phyloP scores from a whole-genome alignment of 345 rosid genomes.

The Schrenkiella parvula region DNA sequence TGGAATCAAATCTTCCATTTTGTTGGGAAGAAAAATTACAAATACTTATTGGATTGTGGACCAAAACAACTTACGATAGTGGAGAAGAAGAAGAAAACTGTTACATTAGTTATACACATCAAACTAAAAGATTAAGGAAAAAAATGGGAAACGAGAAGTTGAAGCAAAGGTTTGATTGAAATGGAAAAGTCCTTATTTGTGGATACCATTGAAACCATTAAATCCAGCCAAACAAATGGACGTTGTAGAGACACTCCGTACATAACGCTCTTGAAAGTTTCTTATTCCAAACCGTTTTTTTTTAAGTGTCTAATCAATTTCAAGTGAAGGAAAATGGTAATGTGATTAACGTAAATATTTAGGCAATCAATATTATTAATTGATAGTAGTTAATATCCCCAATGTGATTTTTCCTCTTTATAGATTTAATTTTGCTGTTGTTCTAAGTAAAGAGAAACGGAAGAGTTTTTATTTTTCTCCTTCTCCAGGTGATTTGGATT shows the following conservation, averaged over 20 bases:
- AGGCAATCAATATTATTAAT: conserved; percentile 18
- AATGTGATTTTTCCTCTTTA: background rate
- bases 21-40: no score
- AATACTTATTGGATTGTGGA: no score
- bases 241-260: conserved; percentile 39
- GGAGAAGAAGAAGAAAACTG: background rate
- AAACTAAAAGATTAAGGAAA: background rate
- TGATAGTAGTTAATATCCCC: background rate
- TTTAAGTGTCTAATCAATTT: background rate
- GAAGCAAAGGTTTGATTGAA: conserved; percentile 3
- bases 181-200: conserved; percentile 4
- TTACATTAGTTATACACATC: background rate
- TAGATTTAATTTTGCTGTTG: background rate
- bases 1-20: no score
- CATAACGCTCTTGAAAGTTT: conserved; percentile 41
- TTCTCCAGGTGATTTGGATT: background rate
- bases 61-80: background rate
- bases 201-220: background rate
- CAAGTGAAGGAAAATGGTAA: conserved; percentile 13
- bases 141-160: background rate
- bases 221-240: conserved; percentile 31
- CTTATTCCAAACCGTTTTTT: conserved; percentile 36
- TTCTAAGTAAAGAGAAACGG: conserved; percentile 2
- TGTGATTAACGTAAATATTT: conserved; percentile 31
- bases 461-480: background rate